Evolutionary conservation across 1,284 basidiomycete species (phyloP), one percentile per base, ranked within the genome.

Genomic region (Heterobasidion annosum): DNA sequence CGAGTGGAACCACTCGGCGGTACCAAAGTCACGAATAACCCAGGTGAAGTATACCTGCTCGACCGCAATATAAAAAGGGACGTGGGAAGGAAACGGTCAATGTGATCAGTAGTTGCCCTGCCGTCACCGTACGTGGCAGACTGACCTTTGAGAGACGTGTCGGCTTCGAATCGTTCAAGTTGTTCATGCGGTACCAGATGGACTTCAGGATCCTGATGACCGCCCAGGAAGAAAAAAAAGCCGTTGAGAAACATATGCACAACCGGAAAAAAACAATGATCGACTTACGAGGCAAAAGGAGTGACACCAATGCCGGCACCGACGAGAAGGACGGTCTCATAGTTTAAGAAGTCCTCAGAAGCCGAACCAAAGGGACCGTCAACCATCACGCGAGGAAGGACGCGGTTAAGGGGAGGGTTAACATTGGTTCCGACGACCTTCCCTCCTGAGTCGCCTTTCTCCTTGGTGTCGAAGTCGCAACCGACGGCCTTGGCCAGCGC

Each of bases 171-270:
- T 74, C 70, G 67, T 85, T 81, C 65, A 89, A 75, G 69, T 85
- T 85, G 72, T 93, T 93, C 83, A 92, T 88, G 50, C 89, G 83
- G 73, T 94, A 95, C 92, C 93, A 95, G 64, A 96, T 91, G n/a
- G 86, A 84, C 70, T 94, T 94, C 56, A 94, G 73, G 63, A 94
- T 92, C 45, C 85, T 86, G 59, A 34, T 56, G 53, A 37, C 18
- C 49, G 45, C 25, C 25, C 25, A 32, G 40, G 55, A 54, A 57
- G 25, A 62, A 60, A 51, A 40, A 40, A 40, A 40, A 10, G 10
- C n/a, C 25, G 25, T 3, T 25, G 3, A 25, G 25, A 25, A 25
- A 25, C 25, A 18, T 34, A 12, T 43, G 43, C 35, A 46, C 25
- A 25, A 25, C 25, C 25, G 25, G 25, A 5, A 25, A 25, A 25